Conservation (phyloP, 2,329 filamentous ascomycete species). For the Stagonosporopsis chrysanthemi region DNA sequence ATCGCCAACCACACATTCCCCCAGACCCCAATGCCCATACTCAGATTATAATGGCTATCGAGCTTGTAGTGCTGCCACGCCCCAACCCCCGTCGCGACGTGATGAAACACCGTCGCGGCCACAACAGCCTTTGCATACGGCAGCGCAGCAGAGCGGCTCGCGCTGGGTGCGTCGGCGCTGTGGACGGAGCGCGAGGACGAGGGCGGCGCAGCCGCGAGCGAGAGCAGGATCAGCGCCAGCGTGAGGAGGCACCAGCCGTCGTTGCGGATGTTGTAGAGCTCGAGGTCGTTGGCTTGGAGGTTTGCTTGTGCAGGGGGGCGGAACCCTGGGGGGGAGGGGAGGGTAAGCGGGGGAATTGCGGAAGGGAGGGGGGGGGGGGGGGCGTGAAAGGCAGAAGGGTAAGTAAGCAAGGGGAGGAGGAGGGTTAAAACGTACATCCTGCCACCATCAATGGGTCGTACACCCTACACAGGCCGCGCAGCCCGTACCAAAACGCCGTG, state of each 20-base stretch:
- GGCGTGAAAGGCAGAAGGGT: too few species aligned
- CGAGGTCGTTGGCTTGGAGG: slow-evolving; percentile 33
- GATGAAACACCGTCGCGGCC: slow-evolving; percentile 35
- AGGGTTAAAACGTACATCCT: slow-evolving; percentile 21
- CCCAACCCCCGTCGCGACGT: slow-evolving; percentile 31
- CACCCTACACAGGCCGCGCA: slow-evolving; percentile 34
- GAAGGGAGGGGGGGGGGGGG: too few species aligned
- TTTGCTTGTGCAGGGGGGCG: slow-evolving; percentile 34
- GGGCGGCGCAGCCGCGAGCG: slow-evolving; percentile 33
- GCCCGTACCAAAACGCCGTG: slow-evolving; percentile 38
- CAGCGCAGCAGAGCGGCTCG: not conserved
- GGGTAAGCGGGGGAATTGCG: too few species aligned
- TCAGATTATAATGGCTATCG: slow-evolving; percentile 34
- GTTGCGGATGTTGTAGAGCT: slow-evolving; percentile 35
- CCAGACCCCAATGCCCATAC: slow-evolving; percentile 37
- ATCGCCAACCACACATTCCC: slow-evolving; percentile 36
- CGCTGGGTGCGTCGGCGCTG: too few species aligned
- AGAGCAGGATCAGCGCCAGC: slow-evolving; percentile 32
- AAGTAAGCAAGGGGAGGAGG: not conserved
- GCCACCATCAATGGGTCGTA: slow-evolving; percentile 38
- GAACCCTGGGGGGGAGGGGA: slow-evolving; percentile 35
- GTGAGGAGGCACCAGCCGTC: slow-evolving; percentile 40
- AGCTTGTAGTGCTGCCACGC: slow-evolving; percentile 39
- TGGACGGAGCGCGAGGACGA: too few species aligned
- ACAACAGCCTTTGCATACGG: slow-evolving; percentile 33